phyloP scores from a whole-genome alignment of 805 yeast species.

The Hemisphaericaspora nanyangensis region DNA sequence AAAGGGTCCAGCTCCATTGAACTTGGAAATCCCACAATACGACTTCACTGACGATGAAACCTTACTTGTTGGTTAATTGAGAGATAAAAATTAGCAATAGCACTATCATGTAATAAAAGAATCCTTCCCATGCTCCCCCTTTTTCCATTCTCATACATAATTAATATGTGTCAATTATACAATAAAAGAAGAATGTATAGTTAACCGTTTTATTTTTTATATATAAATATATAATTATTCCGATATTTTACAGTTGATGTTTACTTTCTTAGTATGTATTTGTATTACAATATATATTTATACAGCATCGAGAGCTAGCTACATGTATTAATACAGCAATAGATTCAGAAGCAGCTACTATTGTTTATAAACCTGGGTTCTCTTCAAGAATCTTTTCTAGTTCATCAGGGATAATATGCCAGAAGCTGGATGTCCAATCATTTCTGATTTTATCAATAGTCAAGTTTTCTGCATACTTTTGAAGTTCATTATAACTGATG shows the following conservation, averaged over 20 bases:
- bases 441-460: conserved; percentile 14
- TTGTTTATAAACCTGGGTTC: conserved; percentile 9
- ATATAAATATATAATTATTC: not conserved
- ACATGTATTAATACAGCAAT: not conserved
- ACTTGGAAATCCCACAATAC: conserved; percentile 94
- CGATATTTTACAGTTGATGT: not conserved
- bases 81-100: not conserved
- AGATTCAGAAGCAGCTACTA: not conserved
- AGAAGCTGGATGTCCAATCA: conserved; percentile 17
- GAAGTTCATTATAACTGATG: conserved; percentile 8
- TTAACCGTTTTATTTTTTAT: conserved; percentile 3
- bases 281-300: not conserved
- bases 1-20: conserved; percentile 99
- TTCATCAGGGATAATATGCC: conserved; percentile 34
- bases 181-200: not conserved
- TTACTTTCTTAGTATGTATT: not conserved
- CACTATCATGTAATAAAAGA: not conserved
- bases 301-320: no score
- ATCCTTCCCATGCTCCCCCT: not conserved
- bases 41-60: conserved; percentile 75
- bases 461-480: conserved; percentile 11
- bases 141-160: not conserved
- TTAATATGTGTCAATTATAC: conserved; percentile 1
- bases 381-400: conserved; percentile 14
- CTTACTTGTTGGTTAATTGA: conserved; percentile 75